Evolutionary conservation across 305 asterid genomes (phyloP).

Genomic region (Solanum hybrid): DNA sequence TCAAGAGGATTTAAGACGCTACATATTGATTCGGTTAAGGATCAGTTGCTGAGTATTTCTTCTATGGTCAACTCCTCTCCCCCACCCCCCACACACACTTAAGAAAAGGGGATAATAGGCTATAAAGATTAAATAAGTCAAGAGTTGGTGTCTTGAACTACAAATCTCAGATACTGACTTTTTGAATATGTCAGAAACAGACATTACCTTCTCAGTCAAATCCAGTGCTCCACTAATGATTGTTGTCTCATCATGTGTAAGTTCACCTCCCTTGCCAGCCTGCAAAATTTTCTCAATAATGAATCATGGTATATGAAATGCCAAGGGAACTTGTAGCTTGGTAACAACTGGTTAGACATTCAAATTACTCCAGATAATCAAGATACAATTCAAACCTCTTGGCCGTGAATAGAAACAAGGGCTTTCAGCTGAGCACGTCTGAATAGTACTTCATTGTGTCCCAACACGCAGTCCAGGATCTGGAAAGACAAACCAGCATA

Average conservation of each 20-base stretch:
- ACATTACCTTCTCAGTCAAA: constrained; percentile 76
- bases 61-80: not conserved
- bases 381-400: constrained; percentile 40
- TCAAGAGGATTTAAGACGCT: not conserved
- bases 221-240: constrained; percentile 90
- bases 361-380: not conserved
- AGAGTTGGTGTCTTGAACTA: not conserved
- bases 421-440: constrained; percentile 96
- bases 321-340: not conserved
- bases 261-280: constrained; percentile 98
- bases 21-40: not conserved
- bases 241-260: constrained; percentile 92
- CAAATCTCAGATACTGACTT: not conserved
- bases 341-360: not conserved
- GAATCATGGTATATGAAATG: not conserved
- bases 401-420: constrained; percentile 84
- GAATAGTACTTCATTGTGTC: constrained; percentile 83
- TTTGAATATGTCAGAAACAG: not conserved
- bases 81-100: not conserved
- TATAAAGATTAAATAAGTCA: not conserved
- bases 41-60: not conserved
- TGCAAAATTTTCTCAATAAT: constrained; percentile 11
- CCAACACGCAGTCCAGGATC: constrained; percentile 81
- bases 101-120: not conserved
- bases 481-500: constrained; percentile 16